A percentile compares a stretch with the other conserved stretches of the same genome.
phyloP scores from a whole-genome alignment of 2,329 filamentous ascomycete species.

The Hymenoscyphus scutula region DNA sequence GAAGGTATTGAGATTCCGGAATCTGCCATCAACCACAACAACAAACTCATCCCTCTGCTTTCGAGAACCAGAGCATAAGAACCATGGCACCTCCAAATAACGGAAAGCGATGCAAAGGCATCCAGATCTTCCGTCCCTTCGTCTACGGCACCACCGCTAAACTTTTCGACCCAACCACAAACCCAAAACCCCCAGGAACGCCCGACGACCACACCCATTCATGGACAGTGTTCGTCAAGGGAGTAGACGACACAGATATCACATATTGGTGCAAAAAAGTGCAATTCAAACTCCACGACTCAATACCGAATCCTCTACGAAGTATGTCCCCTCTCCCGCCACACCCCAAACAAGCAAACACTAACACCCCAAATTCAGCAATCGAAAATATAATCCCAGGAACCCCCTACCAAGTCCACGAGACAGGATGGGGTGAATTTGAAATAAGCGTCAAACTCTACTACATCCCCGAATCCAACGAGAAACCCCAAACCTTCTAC shows the following conservation, averaged over 20 bases:
- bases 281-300: constrained; percentile 97
- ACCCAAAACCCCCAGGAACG: constrained; percentile 72
- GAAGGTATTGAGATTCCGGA: neutral
- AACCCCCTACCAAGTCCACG: constrained; percentile 77
- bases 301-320: constrained; percentile 85
- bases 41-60: neutral
- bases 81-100: constrained; percentile 58
- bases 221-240: constrained; percentile 92
- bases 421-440: constrained; percentile 98
- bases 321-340: constrained; percentile 47
- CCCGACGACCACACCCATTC: constrained; percentile 93
- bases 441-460: constrained; percentile 94
- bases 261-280: constrained; percentile 96
- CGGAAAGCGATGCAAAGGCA: constrained; percentile 63
- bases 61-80: neutral
- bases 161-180: constrained; percentile 72
- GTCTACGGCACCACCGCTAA: constrained; percentile 78
- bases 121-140: constrained; percentile 62
- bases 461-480: constrained; percentile 80
- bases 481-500: constrained; percentile 95
- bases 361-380: constrained; percentile 41
- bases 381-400: constrained; percentile 64
- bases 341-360: neutral
- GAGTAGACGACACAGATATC: constrained; percentile 84
- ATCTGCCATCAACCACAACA: neutral